Percentiles rank a stretch among this genome's conserved stretches.
phyloP scores from a whole-genome alignment of 148 eudicot genomes.

The Nepenthes mirabilis region DNA sequence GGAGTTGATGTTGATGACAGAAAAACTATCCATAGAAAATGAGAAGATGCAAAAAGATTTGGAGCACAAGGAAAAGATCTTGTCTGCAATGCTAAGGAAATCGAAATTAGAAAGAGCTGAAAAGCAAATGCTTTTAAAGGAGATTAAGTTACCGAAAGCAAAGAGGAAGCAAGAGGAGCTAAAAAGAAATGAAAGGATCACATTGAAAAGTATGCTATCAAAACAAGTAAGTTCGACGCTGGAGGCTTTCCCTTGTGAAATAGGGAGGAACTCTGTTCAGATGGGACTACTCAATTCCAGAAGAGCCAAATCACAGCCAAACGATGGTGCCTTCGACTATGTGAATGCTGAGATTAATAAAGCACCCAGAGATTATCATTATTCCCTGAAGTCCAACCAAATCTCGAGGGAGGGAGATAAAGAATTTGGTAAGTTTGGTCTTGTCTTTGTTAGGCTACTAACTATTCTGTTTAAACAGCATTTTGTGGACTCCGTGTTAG shows the following conservation, averaged over 20 bases:
- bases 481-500: too few species aligned
- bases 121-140: conserved; percentile 54
- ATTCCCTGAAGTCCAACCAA: conserved; percentile 17
- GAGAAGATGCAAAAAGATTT: conserved; percentile 47
- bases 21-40: conserved; percentile 53
- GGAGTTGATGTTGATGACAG: conserved; percentile 49
- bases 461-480: background rate
- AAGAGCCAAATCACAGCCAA: conserved; percentile 11
- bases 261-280: conserved; percentile 11
- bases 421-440: background rate
- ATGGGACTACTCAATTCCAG: conserved; percentile 8
- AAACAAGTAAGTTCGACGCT: conserved; percentile 35
- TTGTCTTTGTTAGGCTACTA: background rate
- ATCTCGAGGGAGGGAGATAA: conserved; percentile 19
- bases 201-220: conserved; percentile 51
- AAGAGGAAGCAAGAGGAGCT: conserved; percentile 44
- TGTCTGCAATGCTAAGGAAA: conserved; percentile 73
- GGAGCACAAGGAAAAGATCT: conserved; percentile 71
- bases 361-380: conserved; percentile 15
- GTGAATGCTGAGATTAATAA: conserved; percentile 26
- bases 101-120: conserved; percentile 48
- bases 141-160: conserved; percentile 45
- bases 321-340: conserved; percentile 19
- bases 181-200: conserved; percentile 42
- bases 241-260: conserved; percentile 20